Base-by-base conservation (phyloP, 2,329 filamentous ascomycete species). In the Penicillium sp. region DNA sequence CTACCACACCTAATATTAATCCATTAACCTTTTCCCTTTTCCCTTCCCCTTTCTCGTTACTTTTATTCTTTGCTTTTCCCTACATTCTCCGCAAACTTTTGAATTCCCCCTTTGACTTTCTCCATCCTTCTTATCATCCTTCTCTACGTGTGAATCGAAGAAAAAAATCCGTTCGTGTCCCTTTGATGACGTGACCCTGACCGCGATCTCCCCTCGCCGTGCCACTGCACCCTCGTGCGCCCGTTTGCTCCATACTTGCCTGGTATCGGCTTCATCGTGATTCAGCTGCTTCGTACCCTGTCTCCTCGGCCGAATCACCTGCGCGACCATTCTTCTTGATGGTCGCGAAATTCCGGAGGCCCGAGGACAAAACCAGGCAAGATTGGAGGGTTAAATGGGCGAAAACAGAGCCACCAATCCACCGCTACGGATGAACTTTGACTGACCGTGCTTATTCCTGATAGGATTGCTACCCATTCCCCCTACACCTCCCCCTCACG, bases 1-100 rank as follows among this genome's bases (percentile, higher is more conserved):
- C 65, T 67, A 67, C 65, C 65, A 67, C 65, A 66, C 64, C 63
- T 66, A 66, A 67, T 37, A 50, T 55, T 43, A 56, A 46, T 37
- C 48, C 52, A 52, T 57, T 42, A 31, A 44, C 35, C 31, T 46
- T 54, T 52, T 45, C 43, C 35, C 46, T 27, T 56, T 56, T 53
- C 48, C 52, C 45, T 55, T 53, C 49, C 54, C 55, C 52, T 54
- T 48, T 54, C 53, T 48, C 46, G 39, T 42, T 42, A 21, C 47
- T 52, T 52, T 51, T 49, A 42, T 47, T 49, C 43, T 54, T 42
- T 21, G 22, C 21, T 16, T n/a, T 31, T 49, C 24, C 33, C 51
- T 51, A 33, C 43, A 24, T 42, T 14, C 43, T 47, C 52, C 42
- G 14, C 39, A 16, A 44, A 39, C 19, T 43, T 52, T 43, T 19